Evolutionary conservation across 2,329 filamentous ascomycete genomes (phyloP).

Genomic region (Xylogone sp.): DNA sequence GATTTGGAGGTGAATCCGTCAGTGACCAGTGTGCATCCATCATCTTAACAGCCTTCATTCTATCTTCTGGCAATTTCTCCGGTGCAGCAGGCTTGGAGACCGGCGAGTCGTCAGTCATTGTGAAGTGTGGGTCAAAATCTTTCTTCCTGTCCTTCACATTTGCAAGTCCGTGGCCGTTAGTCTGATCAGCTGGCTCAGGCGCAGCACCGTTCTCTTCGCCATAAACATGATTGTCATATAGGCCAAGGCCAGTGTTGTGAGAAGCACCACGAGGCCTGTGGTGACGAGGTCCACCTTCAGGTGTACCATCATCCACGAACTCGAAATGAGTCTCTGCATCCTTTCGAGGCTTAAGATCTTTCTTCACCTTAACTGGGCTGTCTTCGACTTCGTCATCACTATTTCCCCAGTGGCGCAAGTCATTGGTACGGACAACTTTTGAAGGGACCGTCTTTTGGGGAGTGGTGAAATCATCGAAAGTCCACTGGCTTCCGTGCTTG

Average conservation of each 20-base stretch:
- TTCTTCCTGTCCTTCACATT: constrained; percentile 72
- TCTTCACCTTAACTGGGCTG: constrained; percentile 55
- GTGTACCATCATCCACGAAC: constrained; percentile 69
- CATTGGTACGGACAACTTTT: constrained; percentile 57
- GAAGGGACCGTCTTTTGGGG: constrained; percentile 66
- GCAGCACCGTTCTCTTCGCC: constrained; percentile 44
- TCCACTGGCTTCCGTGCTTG: constrained; percentile 75
- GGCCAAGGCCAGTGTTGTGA: constrained; percentile 63
- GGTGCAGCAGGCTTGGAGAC: constrained; percentile 36
- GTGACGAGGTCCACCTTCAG: constrained; percentile 44
- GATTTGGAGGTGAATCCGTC: constrained; percentile 53
- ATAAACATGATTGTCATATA: constrained; percentile 77
- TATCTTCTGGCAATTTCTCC: constrained; percentile 50
- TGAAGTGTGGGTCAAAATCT: constrained; percentile 75
- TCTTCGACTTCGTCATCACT: constrained; percentile 59
- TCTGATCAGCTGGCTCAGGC: constrained; percentile 12
- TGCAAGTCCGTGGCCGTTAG: constrained; percentile 49
- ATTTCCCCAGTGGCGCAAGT: constrained; percentile 76
- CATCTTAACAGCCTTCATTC: constrained; percentile 67
- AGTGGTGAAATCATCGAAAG: constrained; percentile 83
- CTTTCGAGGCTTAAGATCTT: constrained; percentile 65
- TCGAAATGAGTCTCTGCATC: constrained; percentile 83
- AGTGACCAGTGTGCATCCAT: constrained; percentile 63
- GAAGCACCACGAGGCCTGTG: constrained; percentile 49
- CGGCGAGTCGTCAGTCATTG: constrained; percentile 66